Conservation (phyloP, 176 grass and related monocot genomes). For the Raddia guianensis region DNA sequence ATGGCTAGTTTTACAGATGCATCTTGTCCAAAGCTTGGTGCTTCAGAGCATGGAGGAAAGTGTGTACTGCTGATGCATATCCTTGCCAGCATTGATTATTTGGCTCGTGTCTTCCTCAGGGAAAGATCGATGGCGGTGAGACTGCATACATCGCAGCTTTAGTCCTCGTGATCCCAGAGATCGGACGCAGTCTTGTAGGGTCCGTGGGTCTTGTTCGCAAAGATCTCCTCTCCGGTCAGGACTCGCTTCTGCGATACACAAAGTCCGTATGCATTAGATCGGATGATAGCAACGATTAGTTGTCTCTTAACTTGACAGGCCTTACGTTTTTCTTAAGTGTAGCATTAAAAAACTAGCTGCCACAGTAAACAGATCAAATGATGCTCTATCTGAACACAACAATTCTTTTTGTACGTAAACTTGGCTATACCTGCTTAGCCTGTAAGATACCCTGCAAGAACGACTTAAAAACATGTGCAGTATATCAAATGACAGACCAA, state of each 20-base stretch:
- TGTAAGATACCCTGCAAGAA: slow-evolving; percentile 17
- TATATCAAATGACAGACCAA: neutral
- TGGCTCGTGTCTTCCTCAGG: neutral
- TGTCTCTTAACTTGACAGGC: neutral
- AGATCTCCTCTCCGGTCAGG: slow-evolving; percentile 64
- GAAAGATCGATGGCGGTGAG: neutral
- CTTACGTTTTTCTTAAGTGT: slow-evolving; percentile 13
- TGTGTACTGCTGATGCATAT: neutral
- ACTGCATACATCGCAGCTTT: neutral
- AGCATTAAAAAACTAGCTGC: neutral
- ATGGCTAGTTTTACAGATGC: neutral
- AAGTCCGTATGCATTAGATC: neutral
- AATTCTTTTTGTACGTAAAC: neutral
- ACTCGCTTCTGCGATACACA: slow-evolving; percentile 57
- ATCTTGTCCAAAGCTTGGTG: neutral
- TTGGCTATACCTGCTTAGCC: neutral
- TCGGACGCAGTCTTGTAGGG: slow-evolving; percentile 64
- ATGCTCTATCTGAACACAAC: slow-evolving; percentile 13
- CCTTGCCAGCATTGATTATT: neutral
- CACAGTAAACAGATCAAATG: neutral
- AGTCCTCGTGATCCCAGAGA: slow-evolving; percentile 75
- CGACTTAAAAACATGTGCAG: slow-evolving; percentile 10
- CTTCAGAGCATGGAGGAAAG: neutral
- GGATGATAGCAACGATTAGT: neutral
- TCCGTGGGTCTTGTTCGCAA: slow-evolving; percentile 72